Conservation (phyloP, 2,329 filamentous ascomycete species). For the Fusarium sp. region DNA sequence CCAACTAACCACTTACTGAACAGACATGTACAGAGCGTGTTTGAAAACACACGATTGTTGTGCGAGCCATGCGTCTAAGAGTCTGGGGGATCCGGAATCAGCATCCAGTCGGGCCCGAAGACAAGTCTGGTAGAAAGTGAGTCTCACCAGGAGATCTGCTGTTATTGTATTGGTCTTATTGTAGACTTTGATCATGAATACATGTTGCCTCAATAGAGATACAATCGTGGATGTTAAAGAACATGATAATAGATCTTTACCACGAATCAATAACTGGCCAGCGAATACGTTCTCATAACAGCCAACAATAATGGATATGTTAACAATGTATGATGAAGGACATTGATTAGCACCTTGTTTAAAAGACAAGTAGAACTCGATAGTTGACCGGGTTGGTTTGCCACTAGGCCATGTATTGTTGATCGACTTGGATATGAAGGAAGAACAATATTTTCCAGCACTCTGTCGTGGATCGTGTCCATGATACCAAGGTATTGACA, state of each 20-base stretch:
- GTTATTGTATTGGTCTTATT: not conserved
- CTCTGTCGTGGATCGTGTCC: not conserved
- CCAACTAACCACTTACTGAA: not conserved
- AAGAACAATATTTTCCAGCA: not conserved
- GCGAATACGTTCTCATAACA: not conserved
- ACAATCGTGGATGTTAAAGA: not conserved
- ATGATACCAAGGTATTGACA: not conserved
- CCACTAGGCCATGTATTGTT: not conserved
- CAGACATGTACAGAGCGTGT: not conserved
- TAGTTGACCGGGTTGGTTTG: not conserved
- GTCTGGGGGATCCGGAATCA: not conserved
- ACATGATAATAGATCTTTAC: not conserved
- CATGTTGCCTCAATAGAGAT: not conserved
- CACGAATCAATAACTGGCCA: not conserved
- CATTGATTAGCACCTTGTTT: not conserved
- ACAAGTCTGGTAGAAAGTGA: not conserved
- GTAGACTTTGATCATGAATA: not conserved
- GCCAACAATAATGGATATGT: not conserved
- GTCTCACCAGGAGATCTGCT: not conserved
- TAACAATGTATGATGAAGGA: not conserved
- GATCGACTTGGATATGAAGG: not conserved
- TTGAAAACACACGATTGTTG: slow-evolving; percentile 1
- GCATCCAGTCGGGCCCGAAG: slow-evolving; percentile 9
- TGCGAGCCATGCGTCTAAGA: slow-evolving; percentile 2
- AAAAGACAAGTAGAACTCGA: not conserved